Base-by-base conservation (phyloP, 2,329 filamentous ascomycete species). In the Monosporascus sp. region DNA sequence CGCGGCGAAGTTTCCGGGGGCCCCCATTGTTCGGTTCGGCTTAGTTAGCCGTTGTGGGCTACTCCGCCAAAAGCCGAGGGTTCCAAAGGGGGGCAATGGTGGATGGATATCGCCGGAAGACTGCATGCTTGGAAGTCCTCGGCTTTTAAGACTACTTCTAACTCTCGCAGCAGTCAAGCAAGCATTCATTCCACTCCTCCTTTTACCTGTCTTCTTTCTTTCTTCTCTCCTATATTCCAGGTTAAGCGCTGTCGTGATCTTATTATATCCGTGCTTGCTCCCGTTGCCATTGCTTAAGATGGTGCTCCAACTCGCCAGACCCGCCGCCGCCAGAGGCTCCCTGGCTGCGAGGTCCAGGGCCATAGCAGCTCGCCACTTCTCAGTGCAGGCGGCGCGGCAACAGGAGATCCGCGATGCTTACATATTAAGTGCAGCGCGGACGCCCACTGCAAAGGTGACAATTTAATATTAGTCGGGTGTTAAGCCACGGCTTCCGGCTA, bases 331-430 rank as follows among this genome's bases (percentile, higher is more conserved):
- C 50, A 61, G 62, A 53, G 52, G 56, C 54, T 58, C 59, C 37
- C 47, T 60, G 43, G 55, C 52, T 49, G 52, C 54, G 37, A 58
- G 58, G 38, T 52, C 56, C 51, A 60, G 56, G 52, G 51, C 54
- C 48, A 53, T 53, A 28, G 51, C 72, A 35, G 64, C 68, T 50
- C 75, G 79, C 50, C 69, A 68, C 50, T 81, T 82, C 63, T 79
- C 79, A 37, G 73, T 71, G 15, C 67, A 70, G 50, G 55, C 71
- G 41, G 63, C 69, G n/a, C 66, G 76, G 37, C 72, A 71, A 56
- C 76, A 86, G 72, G 87, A 96, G 68, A 81, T 96, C 51, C 86
- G 89, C 66, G 91, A 97, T 71, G 93, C 89, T 48, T 99, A 97
- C 73, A 97, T 99, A 62, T 73, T 99, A 58, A 92, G 91, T 67